Evolutionary conservation across 2,329 filamentous ascomycete species (phyloP).

Genomic region (Fusarium proliferatum): DNA sequence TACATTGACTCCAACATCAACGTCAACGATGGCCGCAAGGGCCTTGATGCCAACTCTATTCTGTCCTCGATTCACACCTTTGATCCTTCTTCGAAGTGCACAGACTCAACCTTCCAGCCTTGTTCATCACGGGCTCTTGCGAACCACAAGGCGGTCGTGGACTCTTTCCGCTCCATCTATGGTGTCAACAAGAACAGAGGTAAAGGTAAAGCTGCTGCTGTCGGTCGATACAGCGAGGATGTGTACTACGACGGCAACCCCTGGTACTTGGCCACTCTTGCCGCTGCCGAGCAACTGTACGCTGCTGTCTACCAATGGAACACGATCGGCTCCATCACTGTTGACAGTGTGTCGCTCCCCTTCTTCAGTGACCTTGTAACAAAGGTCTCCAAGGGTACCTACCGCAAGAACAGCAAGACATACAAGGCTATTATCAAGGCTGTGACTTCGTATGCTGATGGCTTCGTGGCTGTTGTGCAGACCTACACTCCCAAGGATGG

Average conservation of each 20-base stretch:
- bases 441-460: constrained; percentile 22
- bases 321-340: constrained; percentile 65
- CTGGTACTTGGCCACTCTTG: constrained; percentile 79
- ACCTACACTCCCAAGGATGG: constrained; percentile 71
- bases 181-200: constrained; percentile 72
- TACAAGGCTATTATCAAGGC: constrained; percentile 20
- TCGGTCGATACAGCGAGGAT: constrained; percentile 76
- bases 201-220: constrained; percentile 65
- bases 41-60: constrained; percentile 76
- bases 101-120: constrained; percentile 78
- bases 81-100: constrained; percentile 71
- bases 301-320: constrained; percentile 78
- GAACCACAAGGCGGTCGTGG: constrained; percentile 78
- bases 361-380: constrained; percentile 27
- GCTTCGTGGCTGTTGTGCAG: constrained; percentile 58
- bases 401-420: constrained; percentile 11
- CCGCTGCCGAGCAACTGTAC: constrained; percentile 81
- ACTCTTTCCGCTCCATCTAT: constrained; percentile 77
- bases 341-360: constrained; percentile 5
- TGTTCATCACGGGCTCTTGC: constrained; percentile 73
- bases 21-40: constrained; percentile 67
- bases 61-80: constrained; percentile 73
- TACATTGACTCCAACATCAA: constrained; percentile 77
- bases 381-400: constrained; percentile 15
- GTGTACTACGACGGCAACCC: constrained; percentile 79